Base-by-base conservation (phyloP, 75 land plant species). In the Cupressus sempervirens region DNA sequence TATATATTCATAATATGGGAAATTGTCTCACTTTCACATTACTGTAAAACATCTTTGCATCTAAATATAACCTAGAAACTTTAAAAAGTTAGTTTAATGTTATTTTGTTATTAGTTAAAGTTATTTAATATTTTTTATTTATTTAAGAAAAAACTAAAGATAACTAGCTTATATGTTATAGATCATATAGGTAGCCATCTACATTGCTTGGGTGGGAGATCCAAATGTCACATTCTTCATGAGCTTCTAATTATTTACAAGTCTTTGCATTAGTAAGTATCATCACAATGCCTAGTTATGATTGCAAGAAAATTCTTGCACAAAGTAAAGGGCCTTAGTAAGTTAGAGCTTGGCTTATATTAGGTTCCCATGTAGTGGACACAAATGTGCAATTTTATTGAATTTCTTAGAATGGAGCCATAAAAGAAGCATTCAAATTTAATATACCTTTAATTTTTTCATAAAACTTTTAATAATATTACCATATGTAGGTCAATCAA, bases 321-420 rank as follows among this genome's bases (percentile, higher is more conserved):
- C 84, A 85, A 3, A 91, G 93, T 26, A 92, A 52, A 35, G 90
- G 90, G 84, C 82, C 62, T 18, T 83, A 80, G 83, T 88, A 76
- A 53, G 85, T 26, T 7, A 90, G 93, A 20, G 36, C 20, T 32
- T 88, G 84, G 65, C 65, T 58, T 4, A 58, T 20, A 58, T 58
- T 20, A 1, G 7, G 65, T 6, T n/a, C 18, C 90, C 91, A 92
- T 40, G 93, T 84, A 29, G 93, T 92, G 30, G 90, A 92, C 34
- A 92, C 93, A 86, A 88, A 92, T 0, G 93, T 92, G 83, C 90
- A 88, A 43, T 90, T 92, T 86, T 92, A 91, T 7, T 91, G 91
- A 15, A 92, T 84, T n/a, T 91, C 93, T 67, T 92, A 92, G 26
- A 91, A 92, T 48, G 93, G 93, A 56, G 90, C 86, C 30, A 92